These are phyloP conservation scores for Geotrichum carabidarum DNA, from an alignment of 1,139 yeast species.

Conservation along the genomic window DNA sequence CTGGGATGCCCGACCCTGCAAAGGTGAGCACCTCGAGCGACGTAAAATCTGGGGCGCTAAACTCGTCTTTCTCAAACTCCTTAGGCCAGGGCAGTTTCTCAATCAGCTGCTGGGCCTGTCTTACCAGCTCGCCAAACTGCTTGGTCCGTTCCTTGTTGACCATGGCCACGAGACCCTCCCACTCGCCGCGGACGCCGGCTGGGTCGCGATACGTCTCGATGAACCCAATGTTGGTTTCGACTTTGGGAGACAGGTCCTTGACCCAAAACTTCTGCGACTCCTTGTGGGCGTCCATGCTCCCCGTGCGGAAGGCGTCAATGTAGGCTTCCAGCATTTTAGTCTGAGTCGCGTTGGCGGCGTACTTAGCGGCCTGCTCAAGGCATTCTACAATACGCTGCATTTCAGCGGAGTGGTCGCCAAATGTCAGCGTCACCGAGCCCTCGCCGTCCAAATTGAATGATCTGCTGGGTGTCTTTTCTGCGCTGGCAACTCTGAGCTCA, in stretches of 20 bases:
- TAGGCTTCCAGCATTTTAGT: slow-evolving; percentile 58
- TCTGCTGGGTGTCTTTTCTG: slow-evolving; percentile 22
- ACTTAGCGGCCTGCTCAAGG: slow-evolving; percentile 52
- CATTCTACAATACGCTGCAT: slow-evolving; percentile 54
- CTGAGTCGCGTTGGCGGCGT: slow-evolving; percentile 72
- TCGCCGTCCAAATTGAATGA: slow-evolving; percentile 22
- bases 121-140: slow-evolving; percentile 66
- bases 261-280: slow-evolving; percentile 84
- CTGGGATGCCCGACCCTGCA: slow-evolving; percentile 86
- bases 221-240: slow-evolving; percentile 83
- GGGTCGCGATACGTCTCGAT: slow-evolving; percentile 92
- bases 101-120: slow-evolving; percentile 65
- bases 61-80: slow-evolving; percentile 70
- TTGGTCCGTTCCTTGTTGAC: slow-evolving; percentile 82
- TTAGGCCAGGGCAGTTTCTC: slow-evolving; percentile 68
- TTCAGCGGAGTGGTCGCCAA: slow-evolving; percentile 68
- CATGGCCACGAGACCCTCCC: slow-evolving; percentile 90
- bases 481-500: slow-evolving; percentile 33
- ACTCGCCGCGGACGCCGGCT: slow-evolving; percentile 88
- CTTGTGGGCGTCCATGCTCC: slow-evolving; percentile 80
- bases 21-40: slow-evolving; percentile 83
- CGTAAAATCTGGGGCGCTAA: slow-evolving; percentile 88
- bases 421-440: slow-evolving; percentile 49
- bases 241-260: slow-evolving; percentile 73
- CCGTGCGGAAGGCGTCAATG: slow-evolving; percentile 66